phyloP scores from a whole-genome alignment of 805 yeast species.

The Wickerhamomyces sydowiorum region DNA sequence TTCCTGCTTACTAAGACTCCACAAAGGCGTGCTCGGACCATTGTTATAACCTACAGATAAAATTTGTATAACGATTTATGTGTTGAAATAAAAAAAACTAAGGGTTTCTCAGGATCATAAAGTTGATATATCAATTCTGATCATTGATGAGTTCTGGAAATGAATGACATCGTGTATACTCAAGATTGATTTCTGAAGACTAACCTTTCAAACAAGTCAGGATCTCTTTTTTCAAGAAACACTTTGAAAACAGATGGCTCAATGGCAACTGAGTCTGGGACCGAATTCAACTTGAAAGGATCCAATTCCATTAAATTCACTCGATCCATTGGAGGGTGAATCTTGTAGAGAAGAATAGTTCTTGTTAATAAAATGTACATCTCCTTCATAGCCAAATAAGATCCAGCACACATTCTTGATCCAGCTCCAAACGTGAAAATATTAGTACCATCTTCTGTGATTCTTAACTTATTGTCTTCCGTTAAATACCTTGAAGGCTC shows the following conservation, averaged over 20 bases:
- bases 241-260: constrained; percentile 47
- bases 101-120: no score
- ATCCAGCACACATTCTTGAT: constrained; percentile 67
- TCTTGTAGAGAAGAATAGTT: constrained; percentile 43
- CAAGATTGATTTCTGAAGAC: not conserved
- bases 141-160: no score
- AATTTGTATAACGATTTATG: no score
- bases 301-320: constrained; percentile 35
- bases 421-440: constrained; percentile 66
- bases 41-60: no score
- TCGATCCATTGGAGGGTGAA: constrained; percentile 34
- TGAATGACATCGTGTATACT: no score
- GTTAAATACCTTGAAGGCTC: constrained; percentile 50
- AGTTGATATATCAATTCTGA: no score
- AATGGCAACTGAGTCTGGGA: constrained; percentile 55
- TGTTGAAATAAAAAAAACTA: no score
- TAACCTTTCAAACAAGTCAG: constrained; percentile 5
- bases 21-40: no score
- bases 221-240: constrained; percentile 26
- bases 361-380: constrained; percentile 54
- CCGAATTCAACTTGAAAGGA: constrained; percentile 44
- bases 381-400: constrained; percentile 57
- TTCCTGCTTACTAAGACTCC: no score
- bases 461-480: constrained; percentile 13
- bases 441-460: constrained; percentile 6